These are phyloP conservation scores for Lepiota venenata DNA, from an alignment of 768 basidiomycete genomes.

Conservation along the genomic window DNA sequence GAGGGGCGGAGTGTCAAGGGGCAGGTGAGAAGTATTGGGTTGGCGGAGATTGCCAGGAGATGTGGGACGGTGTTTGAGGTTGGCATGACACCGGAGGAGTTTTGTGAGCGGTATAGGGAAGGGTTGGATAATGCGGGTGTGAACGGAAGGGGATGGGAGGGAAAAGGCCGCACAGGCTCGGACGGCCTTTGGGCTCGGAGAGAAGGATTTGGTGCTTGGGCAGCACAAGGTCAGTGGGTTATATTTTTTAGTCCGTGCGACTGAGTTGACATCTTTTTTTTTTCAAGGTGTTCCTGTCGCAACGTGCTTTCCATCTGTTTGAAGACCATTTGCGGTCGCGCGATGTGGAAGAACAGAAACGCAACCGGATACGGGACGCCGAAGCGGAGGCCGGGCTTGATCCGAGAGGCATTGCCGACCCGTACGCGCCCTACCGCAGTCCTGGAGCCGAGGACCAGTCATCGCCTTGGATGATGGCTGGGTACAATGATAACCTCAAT, in stretches of 20 bases:
- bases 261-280: constrained; percentile 5
- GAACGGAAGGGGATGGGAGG: constrained; percentile 51
- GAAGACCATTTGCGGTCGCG: constrained; percentile 83
- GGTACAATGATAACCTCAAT: constrained; percentile 47
- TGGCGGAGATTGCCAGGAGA: constrained; percentile 74
- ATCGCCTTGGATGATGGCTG: constrained; percentile 29
- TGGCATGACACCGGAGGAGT: constrained; percentile 82
- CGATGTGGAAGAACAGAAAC: constrained; percentile 85
- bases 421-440: constrained; percentile 73
- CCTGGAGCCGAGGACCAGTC: constrained; percentile 39
- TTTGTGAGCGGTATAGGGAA: constrained; percentile 78
- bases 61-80: constrained; percentile 73
- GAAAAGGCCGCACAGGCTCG: constrained; percentile 61
- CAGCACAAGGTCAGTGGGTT: constrained; percentile 66
- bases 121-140: constrained; percentile 57
- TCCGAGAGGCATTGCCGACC: constrained; percentile 55
- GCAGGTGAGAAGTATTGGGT: constrained; percentile 79
- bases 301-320: constrained; percentile 79
- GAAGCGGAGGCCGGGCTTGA: constrained; percentile 70
- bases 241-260: neutral
- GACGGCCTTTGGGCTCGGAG: constrained; percentile 52
- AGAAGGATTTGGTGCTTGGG: constrained; percentile 78
- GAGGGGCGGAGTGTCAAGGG: constrained; percentile 91
- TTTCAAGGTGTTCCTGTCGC: constrained; percentile 81
- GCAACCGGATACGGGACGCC: constrained; percentile 72